Conservation (phyloP, 78 protist species). For the Dictyostelium capitatum region DNA sequence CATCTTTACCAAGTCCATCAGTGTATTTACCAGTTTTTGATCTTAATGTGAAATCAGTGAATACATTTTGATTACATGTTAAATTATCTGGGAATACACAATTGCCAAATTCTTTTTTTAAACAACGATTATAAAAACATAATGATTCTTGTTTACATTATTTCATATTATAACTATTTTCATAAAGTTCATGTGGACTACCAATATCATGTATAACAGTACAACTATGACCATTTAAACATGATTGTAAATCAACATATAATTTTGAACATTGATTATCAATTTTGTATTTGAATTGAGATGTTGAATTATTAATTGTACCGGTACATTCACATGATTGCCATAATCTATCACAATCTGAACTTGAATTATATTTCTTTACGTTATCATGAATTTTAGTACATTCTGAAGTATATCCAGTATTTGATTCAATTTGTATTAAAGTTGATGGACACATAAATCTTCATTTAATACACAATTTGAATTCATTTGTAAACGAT, state of each 20-base stretch:
- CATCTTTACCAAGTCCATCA: neutral
- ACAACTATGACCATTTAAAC: neutral
- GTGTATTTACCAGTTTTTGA: neutral
- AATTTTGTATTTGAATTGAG: neutral
- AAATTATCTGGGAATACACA: constrained; percentile 22
- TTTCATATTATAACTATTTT: neutral
- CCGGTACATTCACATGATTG: constrained; percentile 5
- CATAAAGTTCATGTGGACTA: neutral
- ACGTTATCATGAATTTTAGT: neutral
- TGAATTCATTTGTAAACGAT: neutral
- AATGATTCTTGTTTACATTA: constrained; percentile 11
- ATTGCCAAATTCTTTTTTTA: constrained; percentile 11
- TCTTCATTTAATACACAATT: constrained; percentile 19
- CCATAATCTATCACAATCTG: constrained; percentile 45
- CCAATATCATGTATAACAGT: neutral
- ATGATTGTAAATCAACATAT: neutral
- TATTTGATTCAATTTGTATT: too few relatives aligned
- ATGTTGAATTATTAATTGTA: neutral
- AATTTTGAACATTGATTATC: neutral
- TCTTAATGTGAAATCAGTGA: neutral
- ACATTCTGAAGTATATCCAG: constrained; percentile 5
- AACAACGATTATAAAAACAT: constrained; percentile 33
- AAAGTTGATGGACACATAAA: too few relatives aligned
- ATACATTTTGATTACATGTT: neutral
- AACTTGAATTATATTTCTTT: neutral